Base-by-base conservation (phyloP, 306 rosid genomes). In the Canavalia ensiformis region DNA sequence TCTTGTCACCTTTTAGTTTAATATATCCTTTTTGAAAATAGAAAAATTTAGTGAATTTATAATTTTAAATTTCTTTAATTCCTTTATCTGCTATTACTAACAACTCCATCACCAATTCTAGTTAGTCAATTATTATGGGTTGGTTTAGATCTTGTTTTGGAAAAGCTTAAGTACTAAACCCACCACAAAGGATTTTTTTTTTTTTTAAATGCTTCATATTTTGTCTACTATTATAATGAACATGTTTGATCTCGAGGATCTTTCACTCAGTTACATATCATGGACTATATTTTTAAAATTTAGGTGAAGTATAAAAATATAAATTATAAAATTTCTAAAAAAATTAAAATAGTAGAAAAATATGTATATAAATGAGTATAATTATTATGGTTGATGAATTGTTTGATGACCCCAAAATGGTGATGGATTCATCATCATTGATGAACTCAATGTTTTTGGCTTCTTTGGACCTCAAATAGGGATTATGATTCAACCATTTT, bases 101-200 rank as follows among this genome's bases (percentile, higher is more conserved):
- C 28, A 35, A 60, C 47, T 37, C 1, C 57, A 66, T 46, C 34
- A 62, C 62, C 3, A 25, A 72, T 34, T 46, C 33, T 3, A 51
- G 49, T 34, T 18, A 11, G 65, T 37, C 39, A 62, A 41, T 12
- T 31, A 50, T 12, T 73, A 7, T 41, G 37, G 72, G 52, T 72
- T 65, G 59, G 51, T 81, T 64, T 65, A 54, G 59, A 46, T 55
- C 42, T 81, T 81, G 60, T 74, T 10, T 75, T 1, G 8, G 64
- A 75, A 47, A 55, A 63, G 42, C 29, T 55, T 8, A 33, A 46
- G 29, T 78, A 33, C n/a, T 65, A 56, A 68, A 34, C 47, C 41
- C 2, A 18, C 25, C 9, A 35, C 47, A 71, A 29, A 25, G 25
- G 66, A 10, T 62, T 60, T 54, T 55, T 41, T 49, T 66, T n/a